Evolutionary conservation across 2,329 filamentous ascomycete genomes (phyloP), one percentile per base, ranked within the genome.

Genomic region (Curvularia lunata): DNA sequence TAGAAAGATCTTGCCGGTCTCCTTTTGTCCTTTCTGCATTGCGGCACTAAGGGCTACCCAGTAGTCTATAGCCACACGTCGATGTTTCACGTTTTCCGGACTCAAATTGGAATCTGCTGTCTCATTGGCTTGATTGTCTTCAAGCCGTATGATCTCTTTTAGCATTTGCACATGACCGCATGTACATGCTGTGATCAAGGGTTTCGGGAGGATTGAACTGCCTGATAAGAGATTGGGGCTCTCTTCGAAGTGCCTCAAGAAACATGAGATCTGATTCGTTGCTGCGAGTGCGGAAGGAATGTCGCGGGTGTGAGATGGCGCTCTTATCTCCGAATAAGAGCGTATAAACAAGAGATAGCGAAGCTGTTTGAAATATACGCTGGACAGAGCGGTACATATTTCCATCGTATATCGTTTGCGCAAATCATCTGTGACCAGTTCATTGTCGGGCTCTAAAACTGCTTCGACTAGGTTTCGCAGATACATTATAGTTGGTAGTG

Each of bases 341-440:
- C 23, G n/a, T 12, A 9, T 28, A 16, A 45, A 27, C 23, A 45
- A 16, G 16, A 27, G 7, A 18, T 27, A 18, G 25, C 42, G 42
- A 8, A 45, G 42, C 30, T 49, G 38, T 38, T 50, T 49, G 13
- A 21, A 27, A 40, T 37, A 38, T 19, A 43, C 47, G 23, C 46
- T 50, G 7, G 46, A 55, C 13, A 55, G 8, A 23, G 52, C 52
- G 13, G 38, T 43, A 30, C 46, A 50, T 7, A 55, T 45, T 10
- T 55, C 19, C 4, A 55, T 21, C 3, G 46, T 55, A 38, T 55
- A 55, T 18, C 10, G 21, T 23, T 50, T 55, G 7, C 23, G 46
- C 13, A 55, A 16, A 25, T 45, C 46, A 18, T 45, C 19, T 10
- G 40, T 23, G 13, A 27, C 42, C 12, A 23, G 25, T 8, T 18